Percentiles rank a stretch among this genome's conserved stretches.
These are phyloP conservation scores for Pythium plurisporium DNA, from an alignment of 352 stramenopile species.

Conservation along the genomic window DNA sequence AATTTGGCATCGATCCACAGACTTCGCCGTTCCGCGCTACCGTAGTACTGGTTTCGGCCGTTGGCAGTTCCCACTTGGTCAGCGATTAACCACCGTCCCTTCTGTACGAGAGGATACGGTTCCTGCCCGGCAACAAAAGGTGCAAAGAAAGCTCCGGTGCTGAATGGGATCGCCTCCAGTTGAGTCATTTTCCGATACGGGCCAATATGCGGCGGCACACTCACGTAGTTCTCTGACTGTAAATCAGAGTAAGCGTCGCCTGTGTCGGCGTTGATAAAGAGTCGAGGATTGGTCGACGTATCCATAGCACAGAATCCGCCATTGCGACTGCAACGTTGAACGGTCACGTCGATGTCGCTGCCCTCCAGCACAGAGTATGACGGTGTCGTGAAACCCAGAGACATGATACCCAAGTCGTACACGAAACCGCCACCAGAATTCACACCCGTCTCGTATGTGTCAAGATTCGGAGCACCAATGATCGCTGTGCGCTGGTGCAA, in stretches of 20 bases:
- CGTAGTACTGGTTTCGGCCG: slow-evolving; percentile 89
- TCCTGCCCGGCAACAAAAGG: slow-evolving; percentile 57
- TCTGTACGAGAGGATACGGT: slow-evolving; percentile 65
- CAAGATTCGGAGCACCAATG: slow-evolving; percentile 90
- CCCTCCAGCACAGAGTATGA: slow-evolving; percentile 88
- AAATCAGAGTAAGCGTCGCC: slow-evolving; percentile 67
- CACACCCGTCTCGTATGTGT: slow-evolving; percentile 83
- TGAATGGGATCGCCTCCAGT: slow-evolving; percentile 48
- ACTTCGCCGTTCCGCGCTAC: slow-evolving; percentile 69
- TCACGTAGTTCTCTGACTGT: slow-evolving; percentile 44
- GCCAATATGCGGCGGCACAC: slow-evolving; percentile 37
- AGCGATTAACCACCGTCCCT: slow-evolving; percentile 47
- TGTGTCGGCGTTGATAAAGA: slow-evolving; percentile 73
- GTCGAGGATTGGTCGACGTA: slow-evolving; percentile 31
- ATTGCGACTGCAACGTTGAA: slow-evolving; percentile 60
- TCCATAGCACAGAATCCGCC: slow-evolving; percentile 63
- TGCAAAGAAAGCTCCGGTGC: slow-evolving; percentile 44
- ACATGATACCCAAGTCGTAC: slow-evolving; percentile 89
- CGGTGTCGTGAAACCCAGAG: slow-evolving; percentile 65
- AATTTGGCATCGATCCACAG: slow-evolving; percentile 78
- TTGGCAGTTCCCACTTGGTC: slow-evolving; percentile 83
- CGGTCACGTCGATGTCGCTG: slow-evolving; percentile 57
- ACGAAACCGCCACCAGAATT: slow-evolving; percentile 92
- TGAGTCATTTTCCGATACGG: slow-evolving; percentile 60
- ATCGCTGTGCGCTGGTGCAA: slow-evolving; percentile 81